Conservation (phyloP, 495 filamentous ascomycete genomes). For the Lichenothelia convexa region DNA sequence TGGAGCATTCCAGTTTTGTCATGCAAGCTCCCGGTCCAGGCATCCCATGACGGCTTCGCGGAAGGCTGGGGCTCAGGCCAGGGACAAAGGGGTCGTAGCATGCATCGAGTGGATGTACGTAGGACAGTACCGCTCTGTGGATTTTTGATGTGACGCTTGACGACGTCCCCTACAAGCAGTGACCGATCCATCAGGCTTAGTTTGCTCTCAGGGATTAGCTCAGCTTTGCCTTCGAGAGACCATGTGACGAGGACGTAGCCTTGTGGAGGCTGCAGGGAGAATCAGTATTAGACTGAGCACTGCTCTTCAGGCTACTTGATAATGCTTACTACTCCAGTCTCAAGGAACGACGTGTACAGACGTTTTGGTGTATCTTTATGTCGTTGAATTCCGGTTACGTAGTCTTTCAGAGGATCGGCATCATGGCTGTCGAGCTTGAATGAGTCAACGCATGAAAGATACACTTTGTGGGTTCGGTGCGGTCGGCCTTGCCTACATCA, state of each 20-base stretch:
- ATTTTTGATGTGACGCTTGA: constrained; percentile 17
- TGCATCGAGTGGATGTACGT: constrained; percentile 13
- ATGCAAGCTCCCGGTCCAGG: background rate
- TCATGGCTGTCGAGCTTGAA: constrained; percentile 18
- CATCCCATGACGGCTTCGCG: background rate
- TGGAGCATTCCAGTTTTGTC: background rate
- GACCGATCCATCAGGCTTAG: constrained; percentile 20
- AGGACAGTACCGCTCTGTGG: constrained; percentile 26
- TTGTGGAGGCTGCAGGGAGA: too few relatives aligned
- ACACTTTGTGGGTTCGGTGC: too few relatives aligned
- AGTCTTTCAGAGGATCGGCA: constrained; percentile 14
- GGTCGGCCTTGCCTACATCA: background rate
- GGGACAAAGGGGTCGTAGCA: too few relatives aligned
- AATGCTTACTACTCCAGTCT: constrained; percentile 18
- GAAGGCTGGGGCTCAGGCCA: too few relatives aligned
- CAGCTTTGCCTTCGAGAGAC: constrained; percentile 5
- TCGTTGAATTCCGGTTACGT: constrained; percentile 10
- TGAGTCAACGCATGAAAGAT: background rate
- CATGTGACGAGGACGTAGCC: constrained; percentile 20
- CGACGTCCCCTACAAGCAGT: constrained; percentile 22
- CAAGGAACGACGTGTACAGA: constrained; percentile 15
- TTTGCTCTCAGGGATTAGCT: constrained; percentile 15
- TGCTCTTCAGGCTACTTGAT: too few relatives aligned
- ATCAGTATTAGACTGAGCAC: too few relatives aligned
- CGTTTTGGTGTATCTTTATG: constrained; percentile 6